A percentile compares a stretch with the other conserved stretches of the same genome.
These are phyloP conservation scores for Alternaria infectoria DNA, from an alignment of 2,329 filamentous ascomycete genomes.

Conservation along the genomic window DNA sequence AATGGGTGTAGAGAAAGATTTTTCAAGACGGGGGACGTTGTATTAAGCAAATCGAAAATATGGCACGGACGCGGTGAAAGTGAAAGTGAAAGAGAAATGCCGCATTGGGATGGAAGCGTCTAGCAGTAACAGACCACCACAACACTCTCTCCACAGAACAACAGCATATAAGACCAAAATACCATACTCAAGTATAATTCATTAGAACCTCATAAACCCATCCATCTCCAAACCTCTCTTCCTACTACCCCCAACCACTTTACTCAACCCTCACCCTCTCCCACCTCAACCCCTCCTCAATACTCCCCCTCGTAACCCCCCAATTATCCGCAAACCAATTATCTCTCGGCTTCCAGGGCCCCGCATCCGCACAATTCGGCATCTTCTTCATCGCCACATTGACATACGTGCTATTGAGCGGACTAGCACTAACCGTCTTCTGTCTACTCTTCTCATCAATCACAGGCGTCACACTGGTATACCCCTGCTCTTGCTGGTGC, in stretches of 20 bases:
- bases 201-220: background rate
- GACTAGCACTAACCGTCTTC: conserved; percentile 50
- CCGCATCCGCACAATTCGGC: conserved; percentile 56
- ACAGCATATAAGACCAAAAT: fast-evolving
- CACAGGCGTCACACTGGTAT: conserved; percentile 54
- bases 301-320: conserved; percentile 51
- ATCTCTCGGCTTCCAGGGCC: conserved; percentile 53
- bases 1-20: background rate
- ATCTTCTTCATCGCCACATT: conserved; percentile 49
- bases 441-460: conserved; percentile 49
- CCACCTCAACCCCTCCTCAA: conserved; percentile 51
- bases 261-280: conserved; percentile 20
- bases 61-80: background rate
- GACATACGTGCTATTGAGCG: conserved; percentile 60
- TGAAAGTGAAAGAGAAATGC: background rate
- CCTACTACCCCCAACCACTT: too few species aligned
- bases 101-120: background rate
- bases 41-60: background rate
- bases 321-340: conserved; percentile 55
- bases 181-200: background rate
- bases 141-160: background rate
- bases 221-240: background rate
- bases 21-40: background rate
- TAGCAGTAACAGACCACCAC: background rate
- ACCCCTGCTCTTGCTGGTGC: conserved; percentile 55